phyloP scores from a whole-genome alignment of 2,329 filamentous ascomycete species.

The Fonsecaea pedrosoi region DNA sequence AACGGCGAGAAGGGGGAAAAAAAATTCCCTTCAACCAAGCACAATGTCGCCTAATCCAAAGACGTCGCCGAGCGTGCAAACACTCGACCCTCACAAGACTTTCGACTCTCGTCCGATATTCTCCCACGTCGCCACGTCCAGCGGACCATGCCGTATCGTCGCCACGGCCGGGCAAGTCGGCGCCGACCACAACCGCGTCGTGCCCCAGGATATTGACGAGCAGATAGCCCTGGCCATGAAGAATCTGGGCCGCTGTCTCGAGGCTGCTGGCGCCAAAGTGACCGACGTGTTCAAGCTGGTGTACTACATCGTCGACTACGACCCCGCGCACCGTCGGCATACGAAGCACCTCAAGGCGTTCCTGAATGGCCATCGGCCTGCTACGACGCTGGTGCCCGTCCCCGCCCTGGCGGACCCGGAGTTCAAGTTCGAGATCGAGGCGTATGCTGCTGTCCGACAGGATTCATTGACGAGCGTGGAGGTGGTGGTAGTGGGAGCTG shows the following conservation, averaged over 20 bases:
- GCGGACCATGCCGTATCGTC: conserved; percentile 27
- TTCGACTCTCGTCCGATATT: conserved; percentile 30
- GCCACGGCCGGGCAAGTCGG: conserved; percentile 47
- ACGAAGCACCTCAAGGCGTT: conserved; percentile 49
- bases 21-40: not conserved
- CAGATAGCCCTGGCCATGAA: conserved; percentile 52
- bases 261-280: conserved; percentile 47
- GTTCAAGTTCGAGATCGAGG: conserved; percentile 56
- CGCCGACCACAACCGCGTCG: conserved; percentile 42
- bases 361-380: conserved; percentile 50
- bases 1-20: not conserved
- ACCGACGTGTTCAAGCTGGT: conserved; percentile 52
- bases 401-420: conserved; percentile 48
- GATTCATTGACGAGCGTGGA: conserved; percentile 49
- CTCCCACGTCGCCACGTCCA: conserved; percentile 31
- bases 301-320: conserved; percentile 55
- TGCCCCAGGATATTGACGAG: conserved; percentile 50
- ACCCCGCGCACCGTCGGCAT: conserved; percentile 48
- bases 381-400: conserved; percentile 54
- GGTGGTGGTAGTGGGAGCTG: conserved; percentile 51
- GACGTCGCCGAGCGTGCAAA: conserved; percentile 25
- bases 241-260: conserved; percentile 49
- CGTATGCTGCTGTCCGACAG: conserved; percentile 65
- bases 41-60: conserved; percentile 25
- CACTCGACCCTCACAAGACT: conserved; percentile 27